Conservation (phyloP, 306 rosid genomes). For the Vigna hirtella region DNA sequence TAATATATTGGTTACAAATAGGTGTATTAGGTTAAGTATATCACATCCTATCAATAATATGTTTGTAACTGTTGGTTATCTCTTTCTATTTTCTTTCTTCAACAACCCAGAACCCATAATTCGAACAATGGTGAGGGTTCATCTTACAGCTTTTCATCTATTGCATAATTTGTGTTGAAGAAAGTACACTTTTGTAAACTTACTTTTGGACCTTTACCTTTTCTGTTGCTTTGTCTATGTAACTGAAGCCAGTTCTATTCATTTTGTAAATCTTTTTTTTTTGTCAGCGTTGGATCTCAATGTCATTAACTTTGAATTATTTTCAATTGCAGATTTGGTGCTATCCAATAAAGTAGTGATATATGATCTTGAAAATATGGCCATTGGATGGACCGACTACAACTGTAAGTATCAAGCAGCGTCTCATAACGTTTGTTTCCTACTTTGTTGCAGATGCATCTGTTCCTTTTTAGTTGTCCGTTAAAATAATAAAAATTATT, state of each 20-base stretch:
- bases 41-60: slow-evolving; percentile 15
- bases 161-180: slow-evolving; percentile 19
- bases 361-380: slow-evolving; percentile 75
- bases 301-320: slow-evolving; percentile 30
- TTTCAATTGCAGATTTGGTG: slow-evolving; percentile 71
- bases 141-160: slow-evolving; percentile 10
- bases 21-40: slow-evolving; percentile 4
- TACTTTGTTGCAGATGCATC: slow-evolving; percentile 7
- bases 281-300: slow-evolving; percentile 2
- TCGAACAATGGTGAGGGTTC: slow-evolving; percentile 4
- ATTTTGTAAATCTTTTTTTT: neutral
- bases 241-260: slow-evolving; percentile 22
- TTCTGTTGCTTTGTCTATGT: neutral
- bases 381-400: slow-evolving; percentile 76
- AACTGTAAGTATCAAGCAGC: slow-evolving; percentile 69
- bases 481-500: neutral
- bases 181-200: neutral
- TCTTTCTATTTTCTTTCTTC: slow-evolving; percentile 19
- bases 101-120: neutral
- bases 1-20: neutral
- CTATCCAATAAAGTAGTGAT: slow-evolving; percentile 77
- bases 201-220: slow-evolving; percentile 21
- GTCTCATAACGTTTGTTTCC: slow-evolving; percentile 31
- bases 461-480: neutral
- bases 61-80: neutral